phyloP scores from a whole-genome alignment of 768 basidiomycete genomes.

The Mycena albidolilacea region DNA sequence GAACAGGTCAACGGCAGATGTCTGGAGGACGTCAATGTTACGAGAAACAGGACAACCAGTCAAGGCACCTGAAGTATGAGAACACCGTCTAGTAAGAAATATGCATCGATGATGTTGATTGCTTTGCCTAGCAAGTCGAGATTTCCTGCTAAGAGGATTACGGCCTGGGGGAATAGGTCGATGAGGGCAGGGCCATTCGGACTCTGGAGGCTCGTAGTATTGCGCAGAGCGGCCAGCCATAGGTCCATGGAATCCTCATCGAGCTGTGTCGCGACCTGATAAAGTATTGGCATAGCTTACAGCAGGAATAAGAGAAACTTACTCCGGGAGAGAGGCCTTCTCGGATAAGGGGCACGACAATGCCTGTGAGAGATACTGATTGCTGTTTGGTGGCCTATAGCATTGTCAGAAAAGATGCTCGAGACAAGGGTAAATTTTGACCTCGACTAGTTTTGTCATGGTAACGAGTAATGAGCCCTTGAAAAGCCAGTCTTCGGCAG shows the following conservation, averaged over 20 bases:
- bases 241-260: slow-evolving; percentile 85
- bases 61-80: slow-evolving; percentile 73
- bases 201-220: slow-evolving; percentile 68
- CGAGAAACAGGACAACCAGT: neutral
- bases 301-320: slow-evolving; percentile 37
- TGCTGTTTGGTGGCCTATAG: slow-evolving; percentile 76
- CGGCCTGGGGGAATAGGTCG: slow-evolving; percentile 75
- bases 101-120: slow-evolving; percentile 80
- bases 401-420: neutral
- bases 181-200: slow-evolving; percentile 67
- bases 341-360: slow-evolving; percentile 76
- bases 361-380: slow-evolving; percentile 66
- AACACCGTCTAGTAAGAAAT: slow-evolving; percentile 79
- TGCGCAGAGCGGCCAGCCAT: slow-evolving; percentile 81
- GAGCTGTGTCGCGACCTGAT: slow-evolving; percentile 74
- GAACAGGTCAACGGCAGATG: slow-evolving; percentile 70
- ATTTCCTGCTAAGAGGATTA: slow-evolving; percentile 75
- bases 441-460: slow-evolving; percentile 79
- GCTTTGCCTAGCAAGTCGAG: slow-evolving; percentile 82
- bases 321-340: slow-evolving; percentile 75
- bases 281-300: slow-evolving; percentile 26
- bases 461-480: slow-evolving; percentile 80
- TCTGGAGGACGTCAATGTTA: slow-evolving; percentile 52
- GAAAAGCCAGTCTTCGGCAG: slow-evolving; percentile 79
- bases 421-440: slow-evolving; percentile 47